Base-by-base conservation (phyloP, 192 early-diverging fungal species). In the Backusella mclennaniae region DNA sequence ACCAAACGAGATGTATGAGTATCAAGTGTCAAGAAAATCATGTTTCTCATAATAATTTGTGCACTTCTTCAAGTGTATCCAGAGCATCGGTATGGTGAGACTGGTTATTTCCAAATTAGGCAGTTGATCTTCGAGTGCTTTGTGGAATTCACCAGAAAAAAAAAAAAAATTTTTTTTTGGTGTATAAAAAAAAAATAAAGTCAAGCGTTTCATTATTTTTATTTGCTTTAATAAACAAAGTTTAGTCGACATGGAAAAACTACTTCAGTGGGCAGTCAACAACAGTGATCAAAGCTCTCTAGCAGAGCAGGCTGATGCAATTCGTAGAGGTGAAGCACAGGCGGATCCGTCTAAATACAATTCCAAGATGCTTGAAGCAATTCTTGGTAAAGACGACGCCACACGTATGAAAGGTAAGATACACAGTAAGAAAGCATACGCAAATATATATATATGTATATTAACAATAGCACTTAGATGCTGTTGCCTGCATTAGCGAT, bases 361-460 rank as follows among this genome's bases (percentile, higher is more conserved):
- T 80, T 92, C 97, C 2, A 95, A 88, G 52, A 84, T 98, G 77
- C 86, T 99, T 66, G 96, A 99, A 41, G 90, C 92, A 17, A 97
- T 99, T 72, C 86, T 99, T 33, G 98, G 98, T 29, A 96, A 96
- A 81, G 90, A 93, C 35, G 97, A 96, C 63, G 89, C 95, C 6
- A 90, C 90, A 17, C 85, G 89, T 66, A 98, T 98, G 96, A 89
- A 89, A 79, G 89, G 85, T 86, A 77, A 67, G 35, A 14, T 38
- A 35, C 7, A 17, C 46, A n/a, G n/a, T 21, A 7, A 19, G 14
- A 7, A 66, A 70, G 4, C 49, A 29, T 39, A 14, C 31, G 0
- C 29, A 2, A 2, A 3, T 3, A 33, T 33, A 33, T 3, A 33
- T 3, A 33, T 33, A 33, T 33, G 3, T 33, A 33, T 71, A 12